phyloP scores from a whole-genome alignment of 257 asterid genomes.

The Fraxinus cuspidata region DNA sequence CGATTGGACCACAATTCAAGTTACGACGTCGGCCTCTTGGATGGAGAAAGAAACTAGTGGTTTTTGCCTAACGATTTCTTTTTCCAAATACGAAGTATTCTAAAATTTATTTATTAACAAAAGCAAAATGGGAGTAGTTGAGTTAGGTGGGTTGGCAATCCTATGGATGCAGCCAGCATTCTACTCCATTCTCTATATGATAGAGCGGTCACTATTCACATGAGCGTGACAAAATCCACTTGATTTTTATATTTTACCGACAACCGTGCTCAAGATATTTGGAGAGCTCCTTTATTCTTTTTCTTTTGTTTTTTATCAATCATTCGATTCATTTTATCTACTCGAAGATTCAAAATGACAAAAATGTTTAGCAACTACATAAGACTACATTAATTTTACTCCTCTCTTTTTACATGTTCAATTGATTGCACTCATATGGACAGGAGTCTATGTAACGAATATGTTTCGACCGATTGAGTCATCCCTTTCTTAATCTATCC shows the following conservation, averaged over 20 bases:
- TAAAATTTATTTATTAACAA: not conserved
- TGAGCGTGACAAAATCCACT: slow-evolving; percentile 3
- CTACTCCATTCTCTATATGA: not conserved
- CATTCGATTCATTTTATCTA: not conserved
- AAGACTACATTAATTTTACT: too few relatives aligned
- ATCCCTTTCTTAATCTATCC: too few relatives aligned
- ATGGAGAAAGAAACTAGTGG: slow-evolving; percentile 6
- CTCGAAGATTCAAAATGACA: not conserved
- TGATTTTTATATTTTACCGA: too few relatives aligned
- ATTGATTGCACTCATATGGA: not conserved
- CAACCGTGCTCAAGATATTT: not conserved
- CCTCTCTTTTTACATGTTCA: not conserved
- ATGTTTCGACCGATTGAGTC: too few relatives aligned
- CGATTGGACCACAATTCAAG: not conserved
- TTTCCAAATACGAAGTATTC: slow-evolving; percentile 5
- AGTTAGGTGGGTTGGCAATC: slow-evolving; percentile 47
- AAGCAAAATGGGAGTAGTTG: slow-evolving; percentile 1
- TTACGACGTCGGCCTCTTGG: not conserved
- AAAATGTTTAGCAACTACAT: too few relatives aligned
- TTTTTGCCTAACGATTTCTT: slow-evolving; percentile 1
- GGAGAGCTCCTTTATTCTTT: slow-evolving; percentile 2
- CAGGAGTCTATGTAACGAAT: not conserved
- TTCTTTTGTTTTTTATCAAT: not conserved
- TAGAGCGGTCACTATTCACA: not conserved
- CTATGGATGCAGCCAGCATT: slow-evolving; percentile 14